Conservation (phyloP, 2,329 filamentous ascomycete genomes). For the Monosporascus sp. region DNA sequence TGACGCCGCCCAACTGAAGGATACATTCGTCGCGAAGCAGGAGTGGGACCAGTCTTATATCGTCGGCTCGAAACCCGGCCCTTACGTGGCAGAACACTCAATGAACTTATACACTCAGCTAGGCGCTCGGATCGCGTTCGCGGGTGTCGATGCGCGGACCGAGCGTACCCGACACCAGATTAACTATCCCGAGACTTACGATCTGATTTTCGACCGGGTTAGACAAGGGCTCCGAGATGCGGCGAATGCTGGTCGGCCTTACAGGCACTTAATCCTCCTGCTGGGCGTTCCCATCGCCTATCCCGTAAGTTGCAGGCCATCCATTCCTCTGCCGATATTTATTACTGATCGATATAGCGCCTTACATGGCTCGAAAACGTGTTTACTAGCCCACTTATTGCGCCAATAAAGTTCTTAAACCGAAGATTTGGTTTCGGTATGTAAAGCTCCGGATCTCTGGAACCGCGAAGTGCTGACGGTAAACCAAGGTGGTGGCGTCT, state of each 20-base stretch:
- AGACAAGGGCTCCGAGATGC: conserved; percentile 66
- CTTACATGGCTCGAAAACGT: conserved; percentile 97
- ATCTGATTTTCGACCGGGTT: conserved; percentile 73
- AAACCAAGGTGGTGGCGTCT: conserved; percentile 62
- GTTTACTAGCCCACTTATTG: conserved; percentile 78
- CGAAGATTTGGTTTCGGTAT: conserved; percentile 74
- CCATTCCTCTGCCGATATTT: conserved; percentile 18
- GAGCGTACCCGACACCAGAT: conserved; percentile 92
- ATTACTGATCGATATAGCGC: conserved; percentile 42
- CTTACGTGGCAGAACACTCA: conserved; percentile 85
- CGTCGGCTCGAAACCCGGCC: conserved; percentile 68
- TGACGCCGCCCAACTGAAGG: conserved; percentile 66
- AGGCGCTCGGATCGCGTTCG: conserved; percentile 74
- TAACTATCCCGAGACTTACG: conserved; percentile 89
- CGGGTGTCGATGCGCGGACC: conserved; percentile 88
- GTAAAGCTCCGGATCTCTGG: conserved; percentile 11
- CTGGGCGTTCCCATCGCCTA: conserved; percentile 85
- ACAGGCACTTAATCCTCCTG: conserved; percentile 82
- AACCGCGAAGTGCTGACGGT: conserved; percentile 5
- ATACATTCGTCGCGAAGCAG: conserved; percentile 63
- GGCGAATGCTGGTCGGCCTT: conserved; percentile 63
- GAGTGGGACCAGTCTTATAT: conserved; percentile 68
- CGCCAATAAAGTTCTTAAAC: conserved; percentile 83
- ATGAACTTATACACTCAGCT: conserved; percentile 82
- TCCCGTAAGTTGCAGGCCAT: conserved; percentile 52